Base-by-base conservation (phyloP, 306 rosid genomes). In the Citrullus amarus region DNA sequence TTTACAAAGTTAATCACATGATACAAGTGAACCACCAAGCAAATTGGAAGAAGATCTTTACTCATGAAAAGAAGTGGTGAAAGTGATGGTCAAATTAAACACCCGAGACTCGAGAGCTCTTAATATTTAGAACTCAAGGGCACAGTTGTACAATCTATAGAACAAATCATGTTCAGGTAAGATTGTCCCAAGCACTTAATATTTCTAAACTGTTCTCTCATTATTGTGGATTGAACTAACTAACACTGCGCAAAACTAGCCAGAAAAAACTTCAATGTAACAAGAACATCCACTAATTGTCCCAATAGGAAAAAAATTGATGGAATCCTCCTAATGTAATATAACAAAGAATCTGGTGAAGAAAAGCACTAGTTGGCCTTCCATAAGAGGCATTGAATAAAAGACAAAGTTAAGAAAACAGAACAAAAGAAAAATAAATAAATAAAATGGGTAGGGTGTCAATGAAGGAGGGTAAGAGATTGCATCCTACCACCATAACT, bases 21-120 rank as follows among this genome's bases (percentile, higher is more conserved):
- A 71, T 71, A 48, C 76, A 71, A 71, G 76, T 71, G 76, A 46
- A 8, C 36, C 38, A 46, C 53, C 76, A 71, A 48, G 58, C 12
- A 46, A 46, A 44, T 14, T 14, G 76, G 58, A 48, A 22, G 34
- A 20, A 20, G 55, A 22, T 20, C 30, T 10, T 43, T 44, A 22
- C 20, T 20, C 55, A 43, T 20, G 10, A 43, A 69, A 69, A 41
- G 36, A 13, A 41, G 18, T 2, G 20, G 17, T 68, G 76, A 71
- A 71, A 69, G 56, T 20, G 75, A 69, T 44, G 75, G 75, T 69
- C 75, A 69, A 69, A 41, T 44, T 22, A 44, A 68, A 43, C 17
- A n/a, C 16, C 36, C 3, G 54, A 48, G 54, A 48, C 16, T 32
- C 36, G 36, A 32, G 36, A 32, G 4, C 36, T 32, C 36, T 32